Conservation (phyloP, 208 protist genomes). For the Angomonas desouzai region DNA sequence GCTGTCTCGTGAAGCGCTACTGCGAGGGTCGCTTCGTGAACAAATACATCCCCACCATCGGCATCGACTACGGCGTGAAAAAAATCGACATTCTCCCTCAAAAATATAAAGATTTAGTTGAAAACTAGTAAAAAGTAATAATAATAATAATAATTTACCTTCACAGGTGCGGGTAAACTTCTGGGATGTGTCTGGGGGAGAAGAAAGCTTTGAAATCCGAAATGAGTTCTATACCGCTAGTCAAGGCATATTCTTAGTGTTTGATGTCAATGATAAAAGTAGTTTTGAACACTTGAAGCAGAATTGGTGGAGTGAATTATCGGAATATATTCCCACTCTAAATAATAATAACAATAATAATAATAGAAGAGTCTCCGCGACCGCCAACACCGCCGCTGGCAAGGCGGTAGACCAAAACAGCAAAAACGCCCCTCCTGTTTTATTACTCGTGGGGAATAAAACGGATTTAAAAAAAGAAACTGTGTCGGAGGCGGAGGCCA, state of each 20-base stretch:
- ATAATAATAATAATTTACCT: conserved; percentile 16
- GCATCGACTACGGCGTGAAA: conserved; percentile 97
- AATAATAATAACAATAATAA: conserved; percentile 12
- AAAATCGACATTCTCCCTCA: conserved; percentile 43
- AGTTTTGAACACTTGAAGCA: conserved; percentile 67
- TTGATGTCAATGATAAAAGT: conserved; percentile 50
- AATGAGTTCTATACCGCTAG: conserved; percentile 97
- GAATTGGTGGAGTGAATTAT: conserved; percentile 67
- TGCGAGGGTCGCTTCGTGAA: conserved; percentile 95
- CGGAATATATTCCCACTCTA: conserved; percentile 24
- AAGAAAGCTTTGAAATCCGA: conserved; percentile 88
- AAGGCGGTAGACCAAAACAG: conserved; percentile 31
- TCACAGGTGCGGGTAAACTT: conserved; percentile 91
- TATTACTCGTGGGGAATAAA: conserved; percentile 73
- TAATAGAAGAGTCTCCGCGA: conserved; percentile 15
- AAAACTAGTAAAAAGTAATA: conserved; percentile 3
- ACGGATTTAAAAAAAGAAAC: conserved; percentile 31
- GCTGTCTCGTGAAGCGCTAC: conserved; percentile 95
- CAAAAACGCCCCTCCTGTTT: conserved; percentile 17
- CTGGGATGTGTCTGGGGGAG: conserved; percentile 92
- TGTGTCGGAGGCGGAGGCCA: conserved; percentile 52
- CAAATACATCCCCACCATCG: conserved; percentile 97
- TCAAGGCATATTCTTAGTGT: conserved; percentile 88
- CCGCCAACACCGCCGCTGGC: conserved; percentile 36
- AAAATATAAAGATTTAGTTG: conserved; percentile 12